Percentiles rank a stretch among this genome's conserved stretches.
Conservation (phyloP, 169 alveolate genomes). For the Sarcocystis neurona region DNA sequence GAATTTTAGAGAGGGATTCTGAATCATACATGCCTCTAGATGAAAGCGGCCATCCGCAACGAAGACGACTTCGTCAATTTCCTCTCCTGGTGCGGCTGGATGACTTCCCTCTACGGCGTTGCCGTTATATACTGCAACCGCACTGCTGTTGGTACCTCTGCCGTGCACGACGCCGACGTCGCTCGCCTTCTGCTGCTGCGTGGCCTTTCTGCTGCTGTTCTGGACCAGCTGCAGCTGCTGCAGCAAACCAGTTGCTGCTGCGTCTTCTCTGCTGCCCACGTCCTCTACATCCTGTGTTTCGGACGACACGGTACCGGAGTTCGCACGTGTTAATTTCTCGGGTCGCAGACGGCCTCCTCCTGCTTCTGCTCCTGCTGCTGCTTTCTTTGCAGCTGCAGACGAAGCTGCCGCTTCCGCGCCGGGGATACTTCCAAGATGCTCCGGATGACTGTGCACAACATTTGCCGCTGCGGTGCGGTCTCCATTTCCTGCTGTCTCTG, state of each 20-base stretch:
- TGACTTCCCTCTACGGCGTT: background rate
- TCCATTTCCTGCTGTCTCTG: no score
- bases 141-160: background rate
- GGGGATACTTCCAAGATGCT: no score
- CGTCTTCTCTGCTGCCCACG: background rate
- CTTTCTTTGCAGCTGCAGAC: background rate
- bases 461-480: no score
- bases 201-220: background rate
- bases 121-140: background rate
- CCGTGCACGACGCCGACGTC: background rate
- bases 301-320: background rate
- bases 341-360: background rate
- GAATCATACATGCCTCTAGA: slow-evolving; percentile 98
- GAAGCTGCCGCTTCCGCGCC: background rate
- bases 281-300: background rate
- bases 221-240: background rate
- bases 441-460: no score
- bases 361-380: background rate
- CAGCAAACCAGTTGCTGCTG: background rate
- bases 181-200: background rate
- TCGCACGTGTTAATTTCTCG: background rate
- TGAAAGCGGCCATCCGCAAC: slow-evolving; percentile 99
- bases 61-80: slow-evolving; percentile 80
- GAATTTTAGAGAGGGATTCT: slow-evolving; percentile 90
- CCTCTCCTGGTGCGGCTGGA: slow-evolving; percentile 11